Evolutionary conservation across 495 filamentous ascomycete species (phyloP), one percentile per base, ranked within the genome.

Genomic region (Penicillium lividum): DNA sequence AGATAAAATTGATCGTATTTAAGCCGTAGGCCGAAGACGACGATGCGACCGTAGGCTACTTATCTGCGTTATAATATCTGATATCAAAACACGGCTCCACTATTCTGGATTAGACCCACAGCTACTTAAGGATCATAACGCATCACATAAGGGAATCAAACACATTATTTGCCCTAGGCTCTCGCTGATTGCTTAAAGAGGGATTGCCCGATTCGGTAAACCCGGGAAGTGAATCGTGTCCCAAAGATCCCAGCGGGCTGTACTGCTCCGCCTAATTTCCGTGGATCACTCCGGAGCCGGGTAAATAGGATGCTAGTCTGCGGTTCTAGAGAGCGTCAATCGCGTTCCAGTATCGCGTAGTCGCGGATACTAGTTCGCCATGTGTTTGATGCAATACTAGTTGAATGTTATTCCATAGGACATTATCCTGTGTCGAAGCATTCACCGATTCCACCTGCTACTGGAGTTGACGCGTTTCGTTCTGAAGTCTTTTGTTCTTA

Each of bases 381-480:
- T 62, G 55, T 54, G 50, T 47, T 38, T 62, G 46, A 55, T 62
- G 46, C 33, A 58, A 53, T 3, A 46, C 9, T 27, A 44, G 56
- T 55, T 58, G 45, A 51, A 62, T 58, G 56, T 62, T 51, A 48
- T 58, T 55, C 60, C 46, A 62, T 34, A 43, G 43, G 49, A 57
- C 49, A 34, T 62, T 34, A 40, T 53, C 59, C 49, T 62, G 49
- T 34, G 50, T 47, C 7, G 51, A 48, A 34, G 59, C 36, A 49
- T 57, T 62, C 28, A 38, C 45, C 45, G 51, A 62, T 33, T 63
- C 57, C 22, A 59, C 30, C 53, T 63, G 48, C 56, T 59, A 47
- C 50, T 59, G 48, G 22, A 59, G 54, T 40, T 59, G 27, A 10
- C 16, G 51, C 47, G 42, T 22, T 34, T 59, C 53, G 9, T 36